Percentiles rank a stretch among this genome's conserved stretches.
phyloP scores from a whole-genome alignment of 2,329 filamentous ascomycete species.

The Trichophyton benhamiae region DNA sequence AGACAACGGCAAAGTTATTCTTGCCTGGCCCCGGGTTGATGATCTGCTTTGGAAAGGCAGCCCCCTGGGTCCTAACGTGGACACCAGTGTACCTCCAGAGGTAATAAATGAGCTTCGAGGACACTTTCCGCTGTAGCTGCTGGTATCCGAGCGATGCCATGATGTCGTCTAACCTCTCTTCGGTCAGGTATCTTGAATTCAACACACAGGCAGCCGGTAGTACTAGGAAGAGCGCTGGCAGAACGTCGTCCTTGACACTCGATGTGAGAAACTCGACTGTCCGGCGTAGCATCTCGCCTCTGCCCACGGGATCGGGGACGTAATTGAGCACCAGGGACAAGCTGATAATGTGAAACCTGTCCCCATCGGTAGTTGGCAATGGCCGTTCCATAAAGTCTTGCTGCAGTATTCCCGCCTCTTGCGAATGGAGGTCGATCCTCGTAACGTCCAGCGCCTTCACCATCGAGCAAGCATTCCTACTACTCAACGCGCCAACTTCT shows the following conservation, averaged over 20 bases:
- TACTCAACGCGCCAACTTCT: conserved; percentile 80
- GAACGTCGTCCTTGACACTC: conserved; percentile 18
- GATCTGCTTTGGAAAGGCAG: conserved; percentile 57
- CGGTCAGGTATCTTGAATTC: conserved; percentile 83
- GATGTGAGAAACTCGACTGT: conserved; percentile 56
- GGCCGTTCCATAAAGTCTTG: conserved; percentile 92
- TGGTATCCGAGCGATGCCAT: conserved; percentile 67
- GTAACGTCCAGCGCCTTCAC: conserved; percentile 59
- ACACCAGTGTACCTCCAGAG: conserved; percentile 52
- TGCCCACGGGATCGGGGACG: conserved; percentile 60
- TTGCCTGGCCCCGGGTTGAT: conserved; percentile 60
- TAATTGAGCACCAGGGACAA: conserved; percentile 90
- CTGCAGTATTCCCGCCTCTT: conserved; percentile 61
- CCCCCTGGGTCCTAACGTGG: conserved; percentile 6
- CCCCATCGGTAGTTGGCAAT: conserved; percentile 44
- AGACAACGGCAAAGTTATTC: conserved; percentile 82
- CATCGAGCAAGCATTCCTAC: conserved; percentile 68
- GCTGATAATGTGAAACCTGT: conserved; percentile 79
- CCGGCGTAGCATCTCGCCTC: conserved; percentile 75
- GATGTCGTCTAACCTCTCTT: conserved; percentile 54
- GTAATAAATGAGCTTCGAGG: conserved; percentile 75
- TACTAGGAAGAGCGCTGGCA: conserved; percentile 65
- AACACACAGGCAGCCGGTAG: conserved; percentile 74
- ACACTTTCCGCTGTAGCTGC: conserved; percentile 55
- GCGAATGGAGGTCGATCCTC: conserved; percentile 83